phyloP scores from a whole-genome alignment of 78 protist species.

The Cavenderia fasciculata region DNA sequence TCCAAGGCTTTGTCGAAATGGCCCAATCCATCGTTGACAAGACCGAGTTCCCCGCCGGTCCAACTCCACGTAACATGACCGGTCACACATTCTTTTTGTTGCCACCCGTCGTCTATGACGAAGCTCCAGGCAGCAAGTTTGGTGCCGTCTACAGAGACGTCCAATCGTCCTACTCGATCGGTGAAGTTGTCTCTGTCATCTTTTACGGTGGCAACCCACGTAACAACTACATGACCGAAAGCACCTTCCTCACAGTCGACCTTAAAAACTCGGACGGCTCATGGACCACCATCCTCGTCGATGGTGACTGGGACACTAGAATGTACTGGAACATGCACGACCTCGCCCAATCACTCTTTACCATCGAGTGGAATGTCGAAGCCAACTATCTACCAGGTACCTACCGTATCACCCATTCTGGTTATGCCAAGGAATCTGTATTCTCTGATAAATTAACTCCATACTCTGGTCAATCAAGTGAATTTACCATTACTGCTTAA shows the following conservation, averaged over 20 bases:
- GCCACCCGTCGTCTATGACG: constrained; percentile 81
- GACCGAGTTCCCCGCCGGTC: constrained; percentile 33
- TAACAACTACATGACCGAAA: constrained; percentile 56
- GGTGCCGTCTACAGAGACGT: constrained; percentile 60
- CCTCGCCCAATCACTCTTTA: constrained; percentile 31
- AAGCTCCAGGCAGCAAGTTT: constrained; percentile 55
- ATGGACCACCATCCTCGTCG: constrained; percentile 58
- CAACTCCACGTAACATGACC: constrained; percentile 65
- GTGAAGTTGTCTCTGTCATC: constrained; percentile 21
- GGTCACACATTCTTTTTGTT: constrained; percentile 57
- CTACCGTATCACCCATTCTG: constrained; percentile 77
- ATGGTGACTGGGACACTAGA: constrained; percentile 83
- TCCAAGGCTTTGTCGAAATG: constrained; percentile 67
- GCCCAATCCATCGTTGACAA: constrained; percentile 61
- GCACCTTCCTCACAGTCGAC: constrained; percentile 72
- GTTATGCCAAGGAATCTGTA: constrained; percentile 39
- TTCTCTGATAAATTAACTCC: neutral
- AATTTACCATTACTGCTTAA: constrained; percentile 27
- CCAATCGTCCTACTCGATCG: constrained; percentile 5
- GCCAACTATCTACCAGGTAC: constrained; percentile 53
- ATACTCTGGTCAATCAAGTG: constrained; percentile 57
- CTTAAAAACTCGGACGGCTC: neutral
- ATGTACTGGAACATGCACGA: constrained; percentile 58
- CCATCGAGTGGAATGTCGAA: constrained; percentile 68
- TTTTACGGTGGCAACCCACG: constrained; percentile 84